Evolutionary conservation across 345 rosid genomes (phyloP), one percentile per base, ranked within the genome.

Genomic region (Boechera stricta): DNA sequence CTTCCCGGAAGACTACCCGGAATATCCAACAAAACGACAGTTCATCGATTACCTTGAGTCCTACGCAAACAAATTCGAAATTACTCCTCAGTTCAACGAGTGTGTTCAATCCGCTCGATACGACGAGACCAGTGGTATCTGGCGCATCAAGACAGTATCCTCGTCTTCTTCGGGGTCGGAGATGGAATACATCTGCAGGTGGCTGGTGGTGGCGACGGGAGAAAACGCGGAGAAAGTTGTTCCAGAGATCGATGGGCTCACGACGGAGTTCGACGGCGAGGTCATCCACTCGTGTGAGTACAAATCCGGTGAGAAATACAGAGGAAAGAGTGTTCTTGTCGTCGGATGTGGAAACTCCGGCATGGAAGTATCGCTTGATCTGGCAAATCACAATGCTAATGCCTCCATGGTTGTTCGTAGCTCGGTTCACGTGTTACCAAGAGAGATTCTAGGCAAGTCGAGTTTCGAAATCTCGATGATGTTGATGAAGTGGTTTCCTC

Each of bases 331-430:
- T 24, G 98, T 92, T 5, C 87, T 95, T 2, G 99, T 95, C 35
- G 96, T 95, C 6, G 99, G 99, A 7, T 88, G 97, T 69, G 99
- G 99, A 8, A 95, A 95, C 81, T 95, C 99, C 7, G 99, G 99
- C 72, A 91, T 95, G 98, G 99, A 95, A 63, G 78, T 95, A 33
- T 90, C 99, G 4, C 96, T 95, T 78, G 98, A 95, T 81, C 94
- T 95, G 10, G 84, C 89, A 66, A 81, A 95, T 75, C 81, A 95
- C 85, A 71, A 80, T 82, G 97, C 97, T 7, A 74, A 44, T 9
- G 94, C 98, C 0, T 76, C 92, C 44, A 85, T 95, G 91, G 99
- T 95, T 51, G 85, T 92, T 78, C 91, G 98, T 15, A 85, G 90
- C 88, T 80, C 98, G 79, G 97, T 89, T 59, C 94, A 89, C 72